Evolutionary conservation across 306 rosid species (phyloP).

Genomic region (Dalbergia cochinchinensis): DNA sequence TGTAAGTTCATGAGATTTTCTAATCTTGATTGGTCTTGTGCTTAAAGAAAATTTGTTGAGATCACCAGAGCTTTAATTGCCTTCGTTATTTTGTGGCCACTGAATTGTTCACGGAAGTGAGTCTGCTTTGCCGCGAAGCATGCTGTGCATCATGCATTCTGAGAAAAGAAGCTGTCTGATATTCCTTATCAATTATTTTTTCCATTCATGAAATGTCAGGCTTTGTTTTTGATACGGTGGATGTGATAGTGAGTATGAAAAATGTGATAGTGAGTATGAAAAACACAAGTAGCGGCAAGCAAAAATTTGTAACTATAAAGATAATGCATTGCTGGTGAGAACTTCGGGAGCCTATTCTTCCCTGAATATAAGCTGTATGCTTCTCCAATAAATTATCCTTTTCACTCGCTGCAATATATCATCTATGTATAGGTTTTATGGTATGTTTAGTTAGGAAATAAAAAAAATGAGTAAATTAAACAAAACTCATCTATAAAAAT

Average conservation of each 20-base stretch:
- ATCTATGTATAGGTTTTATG: not conserved
- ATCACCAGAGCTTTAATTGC: constrained; percentile 29
- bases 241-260: constrained; percentile 16
- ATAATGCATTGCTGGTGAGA: not conserved
- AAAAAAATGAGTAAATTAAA: too few species aligned
- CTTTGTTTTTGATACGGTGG: not conserved
- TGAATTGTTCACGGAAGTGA: constrained; percentile 8
- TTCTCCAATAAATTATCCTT: not conserved
- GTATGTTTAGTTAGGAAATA: too few species aligned
- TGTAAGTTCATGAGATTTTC: constrained; percentile 61
- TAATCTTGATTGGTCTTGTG: constrained; percentile 33
- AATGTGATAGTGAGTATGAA: constrained; percentile 18
- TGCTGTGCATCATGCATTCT: constrained; percentile 20
- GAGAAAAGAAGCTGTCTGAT: constrained; percentile 11
- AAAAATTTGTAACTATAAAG: constrained; percentile 1
- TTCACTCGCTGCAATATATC: not conserved
- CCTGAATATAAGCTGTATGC: not conserved
- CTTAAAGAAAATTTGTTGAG: constrained; percentile 23
- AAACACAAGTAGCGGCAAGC: not conserved
- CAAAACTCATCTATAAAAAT: too few species aligned
- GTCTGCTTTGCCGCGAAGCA: constrained; percentile 28
- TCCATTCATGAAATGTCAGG: constrained; percentile 10
- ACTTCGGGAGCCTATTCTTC: not conserved
- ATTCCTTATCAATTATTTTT: constrained; percentile 14
- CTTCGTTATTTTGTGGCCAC: constrained; percentile 14